Conservation (phyloP, 108 stramenopile genomes). For the Pseudonitzschia pungens region DNA sequence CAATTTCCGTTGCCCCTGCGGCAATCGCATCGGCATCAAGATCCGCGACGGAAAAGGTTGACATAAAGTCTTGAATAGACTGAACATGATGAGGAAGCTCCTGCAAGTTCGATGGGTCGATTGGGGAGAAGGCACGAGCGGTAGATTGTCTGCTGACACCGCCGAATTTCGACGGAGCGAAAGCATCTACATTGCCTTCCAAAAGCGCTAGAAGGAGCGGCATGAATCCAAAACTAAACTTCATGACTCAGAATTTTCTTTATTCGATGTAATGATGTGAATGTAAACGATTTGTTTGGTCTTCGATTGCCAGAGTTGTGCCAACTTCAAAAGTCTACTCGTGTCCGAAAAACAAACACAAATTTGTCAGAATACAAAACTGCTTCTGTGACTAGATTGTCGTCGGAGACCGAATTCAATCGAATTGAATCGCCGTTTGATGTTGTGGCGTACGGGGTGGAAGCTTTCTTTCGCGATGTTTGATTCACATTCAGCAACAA, state of each 20-base stretch:
- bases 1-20: slow-evolving; percentile 35
- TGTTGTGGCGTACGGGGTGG: neutral
- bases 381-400: neutral
- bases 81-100: slow-evolving; percentile 52
- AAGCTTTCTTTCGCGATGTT: neutral
- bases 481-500: neutral
- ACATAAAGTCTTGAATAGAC: slow-evolving; percentile 57
- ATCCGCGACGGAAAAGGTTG: slow-evolving; percentile 60
- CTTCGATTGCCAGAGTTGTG: neutral
- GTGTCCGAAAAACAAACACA: too few relatives aligned
- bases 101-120: slow-evolving; percentile 55
- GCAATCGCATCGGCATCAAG: slow-evolving; percentile 34
- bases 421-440: neutral
- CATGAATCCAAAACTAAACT: slow-evolving; percentile 15
- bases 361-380: too few relatives aligned
- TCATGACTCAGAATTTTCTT: slow-evolving; percentile 31
- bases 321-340: neutral
- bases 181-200: slow-evolving; percentile 31
- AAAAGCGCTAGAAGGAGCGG: slow-evolving; percentile 2
- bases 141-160: slow-evolving; percentile 10
- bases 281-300: too few relatives aligned
- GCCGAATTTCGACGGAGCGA: slow-evolving; percentile 40
- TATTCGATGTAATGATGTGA: neutral
- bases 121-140: slow-evolving; percentile 37
- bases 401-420: too few relatives aligned